phyloP scores from a whole-genome alignment of 2,329 filamentous ascomycete species.

The Periconia macrospinosa region DNA sequence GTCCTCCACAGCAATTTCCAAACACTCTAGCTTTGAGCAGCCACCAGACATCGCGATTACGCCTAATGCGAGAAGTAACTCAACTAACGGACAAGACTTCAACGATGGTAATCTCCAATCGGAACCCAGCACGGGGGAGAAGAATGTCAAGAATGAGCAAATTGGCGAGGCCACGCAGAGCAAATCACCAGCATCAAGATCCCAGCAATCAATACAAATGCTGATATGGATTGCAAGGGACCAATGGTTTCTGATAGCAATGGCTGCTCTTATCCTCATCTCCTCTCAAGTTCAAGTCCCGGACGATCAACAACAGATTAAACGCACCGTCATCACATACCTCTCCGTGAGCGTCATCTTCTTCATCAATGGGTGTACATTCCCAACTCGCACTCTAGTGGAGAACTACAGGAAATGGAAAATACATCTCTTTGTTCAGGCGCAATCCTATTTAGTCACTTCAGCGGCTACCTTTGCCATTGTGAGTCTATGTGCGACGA shows the following conservation, averaged over 20 bases:
- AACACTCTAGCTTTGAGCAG: neutral
- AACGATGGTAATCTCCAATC: no score
- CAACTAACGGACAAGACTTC: no score
- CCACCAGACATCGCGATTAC: neutral
- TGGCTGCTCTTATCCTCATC: conserved; percentile 56
- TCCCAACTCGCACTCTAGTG: conserved; percentile 63
- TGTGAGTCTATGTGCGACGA: conserved; percentile 55
- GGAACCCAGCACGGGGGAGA: no score
- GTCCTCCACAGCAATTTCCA: neutral
- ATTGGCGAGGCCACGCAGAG: neutral
- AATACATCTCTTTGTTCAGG: conserved; percentile 68
- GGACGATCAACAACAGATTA: conserved; percentile 55
- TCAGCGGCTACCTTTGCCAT: conserved; percentile 63
- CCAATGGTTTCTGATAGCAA: conserved; percentile 68
- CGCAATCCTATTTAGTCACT: conserved; percentile 67
- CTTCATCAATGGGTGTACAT: conserved; percentile 69
- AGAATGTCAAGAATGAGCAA: no score
- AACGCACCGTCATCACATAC: conserved; percentile 62
- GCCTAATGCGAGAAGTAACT: no score
- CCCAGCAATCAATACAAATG: conserved; percentile 9
- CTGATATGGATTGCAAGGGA: conserved; percentile 49
- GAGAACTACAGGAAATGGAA: conserved; percentile 68
- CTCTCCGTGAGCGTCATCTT: conserved; percentile 71
- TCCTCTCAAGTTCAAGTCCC: conserved; percentile 60
- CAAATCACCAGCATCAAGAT: neutral